Conservation (phyloP, 2,329 filamentous ascomycete genomes). For the Pseudogymnoascus sp. region DNA sequence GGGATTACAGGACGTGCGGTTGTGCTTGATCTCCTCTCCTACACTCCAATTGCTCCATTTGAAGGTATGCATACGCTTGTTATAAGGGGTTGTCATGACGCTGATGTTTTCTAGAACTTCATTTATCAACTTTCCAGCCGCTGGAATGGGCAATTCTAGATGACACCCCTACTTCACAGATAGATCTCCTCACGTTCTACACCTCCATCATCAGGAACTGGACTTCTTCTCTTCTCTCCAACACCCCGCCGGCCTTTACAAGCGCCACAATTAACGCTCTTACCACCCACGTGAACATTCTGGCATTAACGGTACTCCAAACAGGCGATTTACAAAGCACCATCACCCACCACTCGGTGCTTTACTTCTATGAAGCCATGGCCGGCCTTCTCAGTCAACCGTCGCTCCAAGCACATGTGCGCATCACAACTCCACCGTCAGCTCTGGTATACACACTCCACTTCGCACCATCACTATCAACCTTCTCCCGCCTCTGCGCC, state of each 20-base stretch:
- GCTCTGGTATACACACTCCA: conserved; percentile 62
- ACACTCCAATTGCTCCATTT: conserved; percentile 47
- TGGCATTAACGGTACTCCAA: conserved; percentile 54
- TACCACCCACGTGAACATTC: conserved; percentile 42
- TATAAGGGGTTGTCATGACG: neutral
- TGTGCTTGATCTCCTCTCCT: conserved; percentile 51
- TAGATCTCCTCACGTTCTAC: conserved; percentile 58
- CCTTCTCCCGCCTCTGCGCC: conserved; percentile 59
- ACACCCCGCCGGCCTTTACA: conserved; percentile 18
- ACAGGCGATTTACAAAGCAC: conserved; percentile 31
- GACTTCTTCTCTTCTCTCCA: conserved; percentile 38
- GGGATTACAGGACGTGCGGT: conserved; percentile 44
- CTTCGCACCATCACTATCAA: conserved; percentile 55
- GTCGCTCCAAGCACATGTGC: conserved; percentile 44
- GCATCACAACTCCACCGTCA: conserved; percentile 59
- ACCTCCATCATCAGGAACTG: conserved; percentile 55
- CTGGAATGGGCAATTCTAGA: conserved; percentile 45
- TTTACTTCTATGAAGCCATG: conserved; percentile 62
- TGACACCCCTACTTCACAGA: conserved; percentile 43
- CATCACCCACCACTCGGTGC: conserved; percentile 45
- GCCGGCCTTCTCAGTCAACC: conserved; percentile 47
- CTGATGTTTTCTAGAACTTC: conserved; percentile 37
- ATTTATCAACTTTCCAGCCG: conserved; percentile 38
- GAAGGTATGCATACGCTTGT: conserved; percentile 34
- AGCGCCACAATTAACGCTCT: conserved; percentile 32